These are phyloP conservation scores for Cercospora brassicicola DNA, from an alignment of 2,329 filamentous ascomycete species.

Conservation along the genomic window DNA sequence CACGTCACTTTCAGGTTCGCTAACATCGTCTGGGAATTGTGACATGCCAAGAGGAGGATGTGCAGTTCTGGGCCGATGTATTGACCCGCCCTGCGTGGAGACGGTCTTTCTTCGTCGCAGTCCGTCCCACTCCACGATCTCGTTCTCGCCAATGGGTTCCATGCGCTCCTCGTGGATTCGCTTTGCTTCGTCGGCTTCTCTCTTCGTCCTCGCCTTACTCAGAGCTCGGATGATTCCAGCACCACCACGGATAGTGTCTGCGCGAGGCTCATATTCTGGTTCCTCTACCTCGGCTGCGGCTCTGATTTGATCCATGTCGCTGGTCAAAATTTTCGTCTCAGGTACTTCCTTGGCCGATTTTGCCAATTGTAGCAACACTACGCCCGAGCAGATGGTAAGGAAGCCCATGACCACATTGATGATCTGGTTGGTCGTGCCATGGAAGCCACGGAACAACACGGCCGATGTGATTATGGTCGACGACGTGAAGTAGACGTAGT, in stretches of 20 bases:
- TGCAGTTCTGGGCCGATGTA: slow-evolving; percentile 51
- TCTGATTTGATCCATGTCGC: slow-evolving; percentile 90
- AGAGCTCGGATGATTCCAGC: slow-evolving; percentile 84
- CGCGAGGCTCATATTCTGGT: slow-evolving; percentile 93
- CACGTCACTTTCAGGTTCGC: slow-evolving; percentile 42
- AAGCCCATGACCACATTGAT: slow-evolving; percentile 91
- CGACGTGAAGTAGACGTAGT: slow-evolving; percentile 97
- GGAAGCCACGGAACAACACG: slow-evolving; percentile 90
- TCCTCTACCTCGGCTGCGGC: slow-evolving; percentile 94
- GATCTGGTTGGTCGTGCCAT: slow-evolving; percentile 77
- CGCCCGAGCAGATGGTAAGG: slow-evolving; percentile 87
- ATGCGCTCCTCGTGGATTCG: slow-evolving; percentile 80
- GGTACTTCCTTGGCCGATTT: slow-evolving; percentile 98
- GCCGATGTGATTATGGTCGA: slow-evolving; percentile 93
- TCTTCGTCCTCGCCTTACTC: slow-evolving; percentile 71
- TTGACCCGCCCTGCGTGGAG: slow-evolving; percentile 41
- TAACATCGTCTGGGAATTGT: slow-evolving; percentile 65
- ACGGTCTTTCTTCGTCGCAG: slow-evolving; percentile 69
- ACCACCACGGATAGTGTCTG: slow-evolving; percentile 88
- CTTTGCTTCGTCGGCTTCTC: slow-evolving; percentile 76
- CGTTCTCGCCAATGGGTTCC: slow-evolving; percentile 74
- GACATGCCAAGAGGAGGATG: slow-evolving; percentile 89
- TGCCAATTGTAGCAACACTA: slow-evolving; percentile 90
- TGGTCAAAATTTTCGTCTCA: slow-evolving; percentile 85
- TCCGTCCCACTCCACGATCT: slow-evolving; percentile 87